These are phyloP conservation scores for Corrigiola litoralis DNA, from an alignment of 179 eudicot species.

Conservation along the genomic window DNA sequence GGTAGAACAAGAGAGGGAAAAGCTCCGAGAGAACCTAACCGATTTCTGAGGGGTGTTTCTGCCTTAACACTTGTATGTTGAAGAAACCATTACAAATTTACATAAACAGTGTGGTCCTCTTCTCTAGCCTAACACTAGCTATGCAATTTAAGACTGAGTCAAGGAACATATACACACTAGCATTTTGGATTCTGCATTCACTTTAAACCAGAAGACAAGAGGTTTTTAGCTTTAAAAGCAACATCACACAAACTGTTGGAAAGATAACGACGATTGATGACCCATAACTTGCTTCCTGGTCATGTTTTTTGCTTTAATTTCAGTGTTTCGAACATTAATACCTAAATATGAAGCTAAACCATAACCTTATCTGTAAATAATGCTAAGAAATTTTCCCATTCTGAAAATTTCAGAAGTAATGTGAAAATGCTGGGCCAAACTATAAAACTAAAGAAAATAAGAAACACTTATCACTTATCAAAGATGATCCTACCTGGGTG, in stretches of 20 bases:
- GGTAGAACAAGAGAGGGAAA: too few species aligned
- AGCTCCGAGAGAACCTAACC: too few species aligned
- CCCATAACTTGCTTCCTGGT: too few species aligned
- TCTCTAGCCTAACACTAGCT: not conserved
- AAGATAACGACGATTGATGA: too few species aligned
- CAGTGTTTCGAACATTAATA: too few species aligned
- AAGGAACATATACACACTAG: not conserved
- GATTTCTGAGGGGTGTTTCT: too few species aligned
- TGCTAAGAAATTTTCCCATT: not conserved
- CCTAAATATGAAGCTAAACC: not conserved
- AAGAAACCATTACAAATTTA: too few species aligned
- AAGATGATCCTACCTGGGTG: slow-evolving; percentile 63
- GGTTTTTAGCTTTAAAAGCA: too few species aligned
- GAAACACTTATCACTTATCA: not conserved
- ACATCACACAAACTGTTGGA: too few species aligned
- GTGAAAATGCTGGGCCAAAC: not conserved
- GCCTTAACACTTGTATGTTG: too few species aligned
- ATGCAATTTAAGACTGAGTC: too few species aligned
- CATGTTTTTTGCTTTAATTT: too few species aligned
- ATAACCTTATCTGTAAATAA: not conserved
- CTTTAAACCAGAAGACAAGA: not conserved
- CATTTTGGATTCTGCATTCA: not conserved
- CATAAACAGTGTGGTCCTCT: not conserved
- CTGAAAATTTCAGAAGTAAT: not conserved
- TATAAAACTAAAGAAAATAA: not conserved